Conservation (phyloP, 2,329 filamentous ascomycete genomes). For the Paraconiothyrium sp. region DNA sequence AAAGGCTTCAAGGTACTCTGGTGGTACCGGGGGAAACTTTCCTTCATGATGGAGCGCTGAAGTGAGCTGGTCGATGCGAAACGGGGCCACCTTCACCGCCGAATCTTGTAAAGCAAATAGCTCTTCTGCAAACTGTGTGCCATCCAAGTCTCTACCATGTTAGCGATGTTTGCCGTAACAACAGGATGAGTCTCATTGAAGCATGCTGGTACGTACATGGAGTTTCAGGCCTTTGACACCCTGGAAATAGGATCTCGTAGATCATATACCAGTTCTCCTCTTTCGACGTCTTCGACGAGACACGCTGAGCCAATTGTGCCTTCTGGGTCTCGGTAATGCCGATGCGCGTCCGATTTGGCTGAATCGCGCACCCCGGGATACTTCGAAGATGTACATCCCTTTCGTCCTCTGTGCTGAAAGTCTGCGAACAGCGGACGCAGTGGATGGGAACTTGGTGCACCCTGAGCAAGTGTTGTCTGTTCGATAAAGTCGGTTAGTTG, state of each 20-base stretch:
- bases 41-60: not conserved
- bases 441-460: constrained; percentile 7
- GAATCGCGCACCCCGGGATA: constrained; percentile 8
- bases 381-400: constrained; percentile 3
- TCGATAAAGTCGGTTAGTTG: not conserved
- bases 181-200: not conserved
- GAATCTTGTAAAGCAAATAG: constrained; percentile 10
- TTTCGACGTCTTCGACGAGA: constrained; percentile 13
- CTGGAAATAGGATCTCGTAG: constrained; percentile 15
- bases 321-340: constrained; percentile 17
- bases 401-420: not conserved
- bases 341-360: not conserved
- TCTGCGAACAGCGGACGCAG: constrained; percentile 8
- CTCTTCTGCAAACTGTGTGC: constrained; percentile 14
- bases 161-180: not conserved
- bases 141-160: not conserved
- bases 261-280: constrained; percentile 19
- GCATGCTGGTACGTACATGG: constrained; percentile 3
- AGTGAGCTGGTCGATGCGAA: constrained; percentile 19
- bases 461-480: constrained; percentile 5
- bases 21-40: not conserved
- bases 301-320: constrained; percentile 12
- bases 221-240: not conserved
- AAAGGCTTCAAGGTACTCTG: not conserved
- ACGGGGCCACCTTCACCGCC: constrained; percentile 3